A percentile compares a stretch with the other conserved stretches of the same genome.
phyloP scores from a whole-genome alignment of 306 rosid genomes.

The Quercus cerris region DNA sequence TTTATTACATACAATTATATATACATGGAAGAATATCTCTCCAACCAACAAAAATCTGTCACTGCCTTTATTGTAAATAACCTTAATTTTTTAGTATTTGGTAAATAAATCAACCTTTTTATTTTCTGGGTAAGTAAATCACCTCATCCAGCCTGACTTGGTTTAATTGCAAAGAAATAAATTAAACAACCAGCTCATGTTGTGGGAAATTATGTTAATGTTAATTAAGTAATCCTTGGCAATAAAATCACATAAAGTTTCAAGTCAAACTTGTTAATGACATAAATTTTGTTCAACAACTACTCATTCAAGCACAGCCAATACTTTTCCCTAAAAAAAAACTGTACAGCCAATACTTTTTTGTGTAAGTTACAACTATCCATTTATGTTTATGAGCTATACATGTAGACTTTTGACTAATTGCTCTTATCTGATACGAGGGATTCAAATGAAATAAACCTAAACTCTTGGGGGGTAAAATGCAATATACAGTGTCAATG shows the following conservation, averaged over 20 bases:
- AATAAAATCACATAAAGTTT: background rate
- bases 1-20: background rate
- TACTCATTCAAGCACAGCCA: too few relatives aligned
- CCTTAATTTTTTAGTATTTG: too few relatives aligned
- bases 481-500: background rate
- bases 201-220: too few relatives aligned
- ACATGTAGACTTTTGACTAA: background rate
- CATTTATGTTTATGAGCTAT: background rate
- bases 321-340: too few relatives aligned
- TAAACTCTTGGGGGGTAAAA: background rate
- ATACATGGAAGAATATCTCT: background rate
- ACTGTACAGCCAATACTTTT: too few relatives aligned
- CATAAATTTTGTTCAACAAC: too few relatives aligned
- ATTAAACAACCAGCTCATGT: background rate
- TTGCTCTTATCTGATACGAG: background rate
- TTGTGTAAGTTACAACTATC: background rate
- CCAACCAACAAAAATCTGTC: background rate
- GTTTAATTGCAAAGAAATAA: background rate
- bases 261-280: background rate
- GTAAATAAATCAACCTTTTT: too few relatives aligned
- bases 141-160: background rate
- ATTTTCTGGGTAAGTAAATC: too few relatives aligned
- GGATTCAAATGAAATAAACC: background rate
- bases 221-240: background rate
- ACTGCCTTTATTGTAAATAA: slow-evolving; percentile 1